Evolutionary conservation across 2,329 filamentous ascomycete genomes (phyloP).

Genomic region (Xylaria sp.): DNA sequence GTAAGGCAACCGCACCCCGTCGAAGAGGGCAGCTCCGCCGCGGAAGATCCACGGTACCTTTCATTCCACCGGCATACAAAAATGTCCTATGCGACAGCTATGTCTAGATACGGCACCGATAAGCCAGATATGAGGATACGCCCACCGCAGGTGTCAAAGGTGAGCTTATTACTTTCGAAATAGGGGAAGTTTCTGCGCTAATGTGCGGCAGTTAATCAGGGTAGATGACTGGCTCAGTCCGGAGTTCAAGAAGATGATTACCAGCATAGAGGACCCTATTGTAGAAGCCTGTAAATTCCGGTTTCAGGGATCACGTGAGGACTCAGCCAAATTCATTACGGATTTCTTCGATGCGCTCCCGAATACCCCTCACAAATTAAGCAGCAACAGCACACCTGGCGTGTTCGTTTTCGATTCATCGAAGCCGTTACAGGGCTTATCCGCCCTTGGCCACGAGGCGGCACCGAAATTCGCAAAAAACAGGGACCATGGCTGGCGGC

Average conservation of each 20-base stretch:
- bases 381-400: slow-evolving; percentile 81
- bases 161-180: slow-evolving; percentile 50
- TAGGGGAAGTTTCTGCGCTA: slow-evolving; percentile 34
- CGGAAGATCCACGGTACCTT: background rate
- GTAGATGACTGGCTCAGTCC: slow-evolving; percentile 72
- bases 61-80: background rate
- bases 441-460: slow-evolving; percentile 54
- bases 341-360: slow-evolving; percentile 76
- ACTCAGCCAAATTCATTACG: slow-evolving; percentile 56
- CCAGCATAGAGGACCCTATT: slow-evolving; percentile 71
- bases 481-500: slow-evolving; percentile 39
- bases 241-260: slow-evolving; percentile 80
- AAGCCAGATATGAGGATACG: slow-evolving; percentile 88
- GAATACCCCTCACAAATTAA: slow-evolving; percentile 68
- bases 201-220: slow-evolving; percentile 65
- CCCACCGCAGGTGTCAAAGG: slow-evolving; percentile 59
- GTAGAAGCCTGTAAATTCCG: slow-evolving; percentile 80
- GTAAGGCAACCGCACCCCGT: slow-evolving; percentile 37
- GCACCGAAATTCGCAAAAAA: slow-evolving; percentile 44
- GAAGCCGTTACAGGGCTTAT: slow-evolving; percentile 80
- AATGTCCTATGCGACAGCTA: slow-evolving; percentile 75
- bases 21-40: background rate
- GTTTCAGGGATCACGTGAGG: slow-evolving; percentile 61
- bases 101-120: slow-evolving; percentile 85
- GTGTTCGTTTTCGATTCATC: slow-evolving; percentile 79